Evolutionary conservation across 176 grass and related monocot genomes (phyloP).

Genomic region (Canna indica): DNA sequence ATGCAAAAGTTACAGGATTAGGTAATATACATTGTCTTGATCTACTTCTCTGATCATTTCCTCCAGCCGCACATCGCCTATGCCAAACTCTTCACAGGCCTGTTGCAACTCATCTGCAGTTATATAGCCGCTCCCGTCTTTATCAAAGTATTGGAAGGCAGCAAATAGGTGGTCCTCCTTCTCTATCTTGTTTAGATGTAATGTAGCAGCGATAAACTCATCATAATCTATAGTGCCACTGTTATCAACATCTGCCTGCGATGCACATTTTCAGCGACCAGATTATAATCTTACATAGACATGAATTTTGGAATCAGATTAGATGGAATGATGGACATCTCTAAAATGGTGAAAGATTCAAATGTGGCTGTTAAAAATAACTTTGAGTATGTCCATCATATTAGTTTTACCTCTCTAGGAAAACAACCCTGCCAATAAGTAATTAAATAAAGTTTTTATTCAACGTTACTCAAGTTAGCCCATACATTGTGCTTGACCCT

Average conservation of each 20-base stretch:
- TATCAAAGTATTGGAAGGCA: slow-evolving; percentile 68
- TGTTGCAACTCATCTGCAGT: slow-evolving; percentile 75
- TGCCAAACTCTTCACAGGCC: slow-evolving; percentile 70
- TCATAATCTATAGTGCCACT: slow-evolving; percentile 73
- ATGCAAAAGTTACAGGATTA: background rate
- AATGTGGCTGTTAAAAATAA: too few relatives aligned
- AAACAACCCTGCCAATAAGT: too few relatives aligned
- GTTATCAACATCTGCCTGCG: slow-evolving; percentile 66
- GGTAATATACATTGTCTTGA: slow-evolving; percentile 54
- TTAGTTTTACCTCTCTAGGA: too few relatives aligned
- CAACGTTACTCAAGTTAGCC: too few relatives aligned
- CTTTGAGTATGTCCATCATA: too few relatives aligned
- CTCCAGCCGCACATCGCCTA: slow-evolving; percentile 52
- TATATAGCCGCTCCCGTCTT: slow-evolving; percentile 67
- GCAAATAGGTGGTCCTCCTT: slow-evolving; percentile 65
- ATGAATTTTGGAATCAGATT: too few relatives aligned
- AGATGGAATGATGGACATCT: too few relatives aligned
- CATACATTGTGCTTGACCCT: too few relatives aligned
- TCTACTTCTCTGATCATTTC: slow-evolving; percentile 66
- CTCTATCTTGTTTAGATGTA: slow-evolving; percentile 77
- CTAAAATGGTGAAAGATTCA: too few relatives aligned
- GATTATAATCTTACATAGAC: too few relatives aligned
- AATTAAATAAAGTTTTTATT: too few relatives aligned
- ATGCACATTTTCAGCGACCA: slow-evolving; percentile 19
- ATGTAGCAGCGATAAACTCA: slow-evolving; percentile 71